Conservation (phyloP, 2,329 filamentous ascomycete species). For the Hymenoscyphus linearis region DNA sequence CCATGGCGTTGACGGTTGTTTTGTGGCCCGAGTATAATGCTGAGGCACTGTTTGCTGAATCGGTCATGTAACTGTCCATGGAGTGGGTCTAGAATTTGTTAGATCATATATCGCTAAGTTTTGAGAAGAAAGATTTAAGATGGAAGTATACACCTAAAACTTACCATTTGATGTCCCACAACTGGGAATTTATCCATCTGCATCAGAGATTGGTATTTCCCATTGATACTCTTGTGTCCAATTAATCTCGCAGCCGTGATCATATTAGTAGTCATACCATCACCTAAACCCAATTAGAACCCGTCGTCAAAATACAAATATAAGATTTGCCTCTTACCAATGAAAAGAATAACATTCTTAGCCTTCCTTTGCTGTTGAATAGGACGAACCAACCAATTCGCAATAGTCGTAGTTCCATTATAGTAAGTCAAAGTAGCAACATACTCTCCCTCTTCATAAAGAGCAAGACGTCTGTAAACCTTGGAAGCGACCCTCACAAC, state of each 20-base stretch:
- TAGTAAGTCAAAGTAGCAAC: constrained; percentile 73
- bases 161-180: constrained; percentile 75
- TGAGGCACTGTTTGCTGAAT: constrained; percentile 79
- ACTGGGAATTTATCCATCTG: constrained; percentile 79
- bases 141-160: neutral
- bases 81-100: constrained; percentile 57
- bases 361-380: constrained; percentile 65
- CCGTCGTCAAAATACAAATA: neutral
- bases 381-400: constrained; percentile 72
- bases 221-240: constrained; percentile 77
- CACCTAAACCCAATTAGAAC: constrained; percentile 28
- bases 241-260: constrained; percentile 76
- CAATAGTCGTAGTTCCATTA: constrained; percentile 63
- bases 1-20: constrained; percentile 75
- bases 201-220: constrained; percentile 72
- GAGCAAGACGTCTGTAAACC: constrained; percentile 67
- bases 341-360: constrained; percentile 83
- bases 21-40: constrained; percentile 81
- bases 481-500: constrained; percentile 77
- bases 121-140: neutral
- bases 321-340: constrained; percentile 44
- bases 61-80: constrained; percentile 79
- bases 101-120: too few relatives aligned
- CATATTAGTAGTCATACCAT: constrained; percentile 71
- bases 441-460: constrained; percentile 77